Evolutionary conservation across 768 basidiomycete genomes (phyloP).

Genomic region (Amanita subjunquillea): DNA sequence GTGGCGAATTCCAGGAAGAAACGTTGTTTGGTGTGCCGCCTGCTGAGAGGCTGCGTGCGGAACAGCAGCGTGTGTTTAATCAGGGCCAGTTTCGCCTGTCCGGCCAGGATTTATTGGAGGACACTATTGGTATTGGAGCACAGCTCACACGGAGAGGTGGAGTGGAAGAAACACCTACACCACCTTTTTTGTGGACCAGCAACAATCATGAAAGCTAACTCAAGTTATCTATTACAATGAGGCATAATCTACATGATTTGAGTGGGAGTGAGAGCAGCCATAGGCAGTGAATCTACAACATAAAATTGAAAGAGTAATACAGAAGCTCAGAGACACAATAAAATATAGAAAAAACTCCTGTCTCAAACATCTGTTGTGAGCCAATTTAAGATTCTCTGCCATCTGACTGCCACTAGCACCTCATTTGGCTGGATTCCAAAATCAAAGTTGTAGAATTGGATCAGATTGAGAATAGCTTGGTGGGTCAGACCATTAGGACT

Average conservation of each 20-base stretch:
- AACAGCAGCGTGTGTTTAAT: constrained; percentile 7
- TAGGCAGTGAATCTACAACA: no score
- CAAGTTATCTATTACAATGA: background rate
- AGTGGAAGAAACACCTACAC: constrained; percentile 60
- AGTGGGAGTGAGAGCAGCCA: no score
- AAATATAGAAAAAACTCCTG: background rate
- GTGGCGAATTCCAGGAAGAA: constrained; percentile 36
- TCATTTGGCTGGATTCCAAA: no score
- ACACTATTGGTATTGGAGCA: constrained; percentile 51
- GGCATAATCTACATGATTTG: no score
- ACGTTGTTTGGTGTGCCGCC: constrained; percentile 66
- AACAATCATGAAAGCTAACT: background rate
- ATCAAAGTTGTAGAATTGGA: no score
- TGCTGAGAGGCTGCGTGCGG: constrained; percentile 28
- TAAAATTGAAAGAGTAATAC: background rate
- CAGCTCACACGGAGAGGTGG: constrained; percentile 38
- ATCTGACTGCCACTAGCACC: no score
- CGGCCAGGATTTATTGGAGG: constrained; percentile 53
- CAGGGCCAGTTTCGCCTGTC: constrained; percentile 38
- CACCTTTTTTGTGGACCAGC: constrained; percentile 17
- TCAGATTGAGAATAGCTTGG: no score
- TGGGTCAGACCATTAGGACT: no score
- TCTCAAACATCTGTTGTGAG: background rate
- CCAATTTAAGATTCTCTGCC: background rate
- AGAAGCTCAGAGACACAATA: background rate